A percentile compares a stretch with the other conserved stretches of the same genome.
phyloP scores from a whole-genome alignment of 225 moss, liverwort and hornwort species.

The Pseudisothecium myosuroides region DNA sequence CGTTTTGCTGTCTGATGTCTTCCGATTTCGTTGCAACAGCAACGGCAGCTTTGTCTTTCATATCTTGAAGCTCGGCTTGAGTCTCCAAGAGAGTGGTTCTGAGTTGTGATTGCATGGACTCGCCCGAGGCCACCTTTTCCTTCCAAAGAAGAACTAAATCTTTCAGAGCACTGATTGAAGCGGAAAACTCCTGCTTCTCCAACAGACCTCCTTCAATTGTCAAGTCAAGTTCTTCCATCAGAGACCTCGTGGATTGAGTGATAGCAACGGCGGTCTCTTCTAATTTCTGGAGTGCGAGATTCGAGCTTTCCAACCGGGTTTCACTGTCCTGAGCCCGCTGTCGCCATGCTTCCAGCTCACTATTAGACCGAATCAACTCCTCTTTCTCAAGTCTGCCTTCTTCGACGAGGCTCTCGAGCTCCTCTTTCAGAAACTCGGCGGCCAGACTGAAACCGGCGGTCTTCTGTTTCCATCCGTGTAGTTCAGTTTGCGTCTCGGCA shows the following conservation, averaged over 20 bases:
- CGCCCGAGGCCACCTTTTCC: conserved; percentile 1
- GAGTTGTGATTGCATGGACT: background rate
- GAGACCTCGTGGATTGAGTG: background rate
- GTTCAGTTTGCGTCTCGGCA: conserved; percentile 8
- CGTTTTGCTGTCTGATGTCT: background rate
- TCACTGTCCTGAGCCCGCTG: background rate
- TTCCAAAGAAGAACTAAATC: background rate
- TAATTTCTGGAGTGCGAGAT: background rate
- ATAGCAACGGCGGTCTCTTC: background rate
- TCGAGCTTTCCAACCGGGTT: background rate
- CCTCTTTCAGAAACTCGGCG: conserved; percentile 28
- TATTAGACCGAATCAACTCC: conserved; percentile 5
- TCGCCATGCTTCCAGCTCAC: conserved; percentile 11
- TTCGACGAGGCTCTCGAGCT: conserved; percentile 23
- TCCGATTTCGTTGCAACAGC: conserved; percentile 19
- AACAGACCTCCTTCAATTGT: background rate
- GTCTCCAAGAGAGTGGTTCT: conserved; percentile 10
- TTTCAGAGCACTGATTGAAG: background rate
- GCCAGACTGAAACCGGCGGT: conserved; percentile 1
- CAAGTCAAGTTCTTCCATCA: conserved; percentile 18
- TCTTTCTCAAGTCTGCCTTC: conserved; percentile 29
- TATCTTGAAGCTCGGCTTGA: conserved; percentile 10
- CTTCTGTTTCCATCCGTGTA: conserved; percentile 33
- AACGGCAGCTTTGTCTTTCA: conserved; percentile 16
- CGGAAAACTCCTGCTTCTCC: background rate